Percentiles rank a stretch among this genome's conserved stretches.
Conservation (phyloP, 768 basidiomycete species). For the Gymnopilus dilepis region DNA sequence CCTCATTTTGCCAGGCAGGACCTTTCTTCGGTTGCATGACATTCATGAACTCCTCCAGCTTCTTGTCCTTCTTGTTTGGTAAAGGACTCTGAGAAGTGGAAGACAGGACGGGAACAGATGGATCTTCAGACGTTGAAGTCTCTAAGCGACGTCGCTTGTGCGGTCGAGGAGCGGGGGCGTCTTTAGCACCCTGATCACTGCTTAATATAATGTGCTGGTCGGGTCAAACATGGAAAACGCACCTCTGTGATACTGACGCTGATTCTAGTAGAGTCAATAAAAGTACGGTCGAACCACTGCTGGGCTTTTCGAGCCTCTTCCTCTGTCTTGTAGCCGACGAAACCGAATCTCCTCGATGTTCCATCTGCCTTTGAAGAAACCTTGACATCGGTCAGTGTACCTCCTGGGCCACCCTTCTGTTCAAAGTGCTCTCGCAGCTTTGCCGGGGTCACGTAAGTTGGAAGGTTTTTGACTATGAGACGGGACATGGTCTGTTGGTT, state of each 20-base stretch:
- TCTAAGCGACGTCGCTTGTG: constrained; percentile 70
- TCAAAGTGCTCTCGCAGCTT: constrained; percentile 74
- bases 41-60: constrained; percentile 71
- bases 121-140: constrained; percentile 28
- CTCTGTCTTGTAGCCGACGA: constrained; percentile 87
- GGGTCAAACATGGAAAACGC: constrained; percentile 31
- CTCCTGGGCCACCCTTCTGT: constrained; percentile 60
- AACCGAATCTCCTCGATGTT: constrained; percentile 86
- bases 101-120: background rate
- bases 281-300: constrained; percentile 86
- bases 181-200: constrained; percentile 62
- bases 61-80: constrained; percentile 37
- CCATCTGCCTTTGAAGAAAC: constrained; percentile 80
- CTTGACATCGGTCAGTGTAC: constrained; percentile 85
- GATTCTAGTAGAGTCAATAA: constrained; percentile 80
- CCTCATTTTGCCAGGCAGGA: constrained; percentile 70
- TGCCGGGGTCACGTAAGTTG: constrained; percentile 66
- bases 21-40: constrained; percentile 76
- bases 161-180: constrained; percentile 69
- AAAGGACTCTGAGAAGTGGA: constrained; percentile 12
- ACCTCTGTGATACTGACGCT: constrained; percentile 82
- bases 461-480: constrained; percentile 83
- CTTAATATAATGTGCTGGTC: background rate
- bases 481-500: constrained; percentile 67
- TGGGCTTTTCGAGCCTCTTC: constrained; percentile 75